Evolutionary conservation across 805 yeast species (phyloP).

Genomic region (Ogataea degrootiae): DNA sequence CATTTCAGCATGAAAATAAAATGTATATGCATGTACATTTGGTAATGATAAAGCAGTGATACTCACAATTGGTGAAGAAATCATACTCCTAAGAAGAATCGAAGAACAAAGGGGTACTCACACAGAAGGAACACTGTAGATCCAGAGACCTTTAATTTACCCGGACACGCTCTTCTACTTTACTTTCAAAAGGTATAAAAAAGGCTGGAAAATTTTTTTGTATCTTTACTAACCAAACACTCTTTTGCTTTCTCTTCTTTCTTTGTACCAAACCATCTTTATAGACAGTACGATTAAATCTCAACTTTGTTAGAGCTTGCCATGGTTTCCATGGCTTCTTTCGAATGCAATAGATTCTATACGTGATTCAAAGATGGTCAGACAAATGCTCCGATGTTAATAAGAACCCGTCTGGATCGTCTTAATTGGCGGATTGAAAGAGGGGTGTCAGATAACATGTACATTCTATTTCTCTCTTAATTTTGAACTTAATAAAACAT

Average conservation of each 20-base stretch:
- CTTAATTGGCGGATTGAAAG: constrained; percentile 23
- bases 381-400: constrained; percentile 24
- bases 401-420: constrained; percentile 35
- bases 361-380: constrained; percentile 32
- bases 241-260: constrained; percentile 8
- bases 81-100: too few relatives aligned
- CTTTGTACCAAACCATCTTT: constrained; percentile 31
- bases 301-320: constrained; percentile 1
- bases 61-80: too few relatives aligned
- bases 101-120: too few relatives aligned
- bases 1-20: too few relatives aligned
- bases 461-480: constrained; percentile 13
- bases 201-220: constrained; percentile 1
- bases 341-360: constrained; percentile 20
- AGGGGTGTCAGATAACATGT: constrained; percentile 34
- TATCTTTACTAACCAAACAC: background rate
- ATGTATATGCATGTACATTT: too few relatives aligned
- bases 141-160: too few relatives aligned
- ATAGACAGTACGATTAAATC: constrained; percentile 32
- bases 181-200: background rate
- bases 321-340: constrained; percentile 11
- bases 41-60: too few relatives aligned
- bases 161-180: background rate
- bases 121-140: too few relatives aligned
- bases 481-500: too few relatives aligned